Base-by-base conservation (phyloP, 176 grass and related monocot species). In the Aegilops sharonensis region DNA sequence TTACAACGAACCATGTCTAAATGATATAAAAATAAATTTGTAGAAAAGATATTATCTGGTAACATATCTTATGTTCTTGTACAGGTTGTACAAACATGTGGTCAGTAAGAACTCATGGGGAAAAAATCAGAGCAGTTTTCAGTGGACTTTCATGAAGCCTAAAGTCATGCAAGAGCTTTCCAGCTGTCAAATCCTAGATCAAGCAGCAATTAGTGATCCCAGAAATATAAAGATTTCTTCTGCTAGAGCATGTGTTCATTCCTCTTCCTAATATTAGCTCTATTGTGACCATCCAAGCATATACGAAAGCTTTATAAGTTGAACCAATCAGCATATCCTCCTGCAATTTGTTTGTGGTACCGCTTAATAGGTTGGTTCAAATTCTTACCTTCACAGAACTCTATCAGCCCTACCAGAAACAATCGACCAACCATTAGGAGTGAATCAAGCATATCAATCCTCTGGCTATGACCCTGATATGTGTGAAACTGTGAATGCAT, bases 381-480 rank as follows among this genome's bases (percentile, higher is more conserved):
- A 79, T 75, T 25, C 52, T 43, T 87, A 95, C 95, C 93, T 91
- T 95, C 21, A 94, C 90, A 48, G 85, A 85, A 50, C 85, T 93
- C 27, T 27, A 66, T 95, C 91, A 74, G 91, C 86, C 62, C 89
- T 90, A 63, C 91, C 91, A 81, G 91, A 95, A 88, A 98, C 91
- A 87, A 98, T 88, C 91, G 93, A 98, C 84, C 90, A 84, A 18
- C 93, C 95, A 86, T 98, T 91, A 81, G 93, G 93, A 74, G 86
- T 95, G 84, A 98, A 95, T 84, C 85, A 79, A 98, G 90, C 31
- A 85, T 89, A 84, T 92, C 86, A 87, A 98, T 87, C 62, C 86
- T 86, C 62, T 84, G 88, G 13, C 88, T 92, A 52, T 98, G 95
- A 47, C 95, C 95, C 64, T 98, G 95, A 74, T 98, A 98, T 40